Evolutionary conservation across 169 alveolate species (phyloP).

Genomic region (Plasmodium adleri): DNA sequence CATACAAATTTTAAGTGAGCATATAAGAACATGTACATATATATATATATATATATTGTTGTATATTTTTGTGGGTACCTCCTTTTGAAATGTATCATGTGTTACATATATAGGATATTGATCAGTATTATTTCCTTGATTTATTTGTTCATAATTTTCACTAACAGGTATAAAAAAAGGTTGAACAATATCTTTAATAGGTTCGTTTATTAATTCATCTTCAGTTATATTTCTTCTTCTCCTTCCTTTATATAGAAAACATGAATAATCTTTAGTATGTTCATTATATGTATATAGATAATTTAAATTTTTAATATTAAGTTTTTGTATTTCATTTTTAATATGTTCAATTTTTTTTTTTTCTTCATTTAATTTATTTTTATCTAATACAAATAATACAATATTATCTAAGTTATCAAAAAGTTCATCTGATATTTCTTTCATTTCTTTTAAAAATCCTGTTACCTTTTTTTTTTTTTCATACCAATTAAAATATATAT

Average conservation of each 20-base stretch:
- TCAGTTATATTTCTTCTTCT: conserved; percentile 67
- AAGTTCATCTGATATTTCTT: conserved; percentile 67
- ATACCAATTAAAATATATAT: conserved; percentile 32
- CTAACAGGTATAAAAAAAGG: conserved; percentile 62
- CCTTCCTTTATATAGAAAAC: conserved; percentile 69
- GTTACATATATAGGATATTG: conserved; percentile 48
- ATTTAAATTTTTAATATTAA: conserved; percentile 48
- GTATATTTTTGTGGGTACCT: conserved; percentile 20
- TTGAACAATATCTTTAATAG: conserved; percentile 36
- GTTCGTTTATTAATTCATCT: conserved; percentile 29
- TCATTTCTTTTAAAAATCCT: conserved; percentile 61
- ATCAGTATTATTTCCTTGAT: conserved; percentile 44
- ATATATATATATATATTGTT: background rate
- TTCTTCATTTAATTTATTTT: conserved; percentile 56
- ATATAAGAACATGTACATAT: background rate
- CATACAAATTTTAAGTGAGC: background rate
- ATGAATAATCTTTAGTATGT: conserved; percentile 60
- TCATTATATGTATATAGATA: conserved; percentile 61
- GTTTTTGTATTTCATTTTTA: conserved; percentile 59
- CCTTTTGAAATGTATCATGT: conserved; percentile 74
- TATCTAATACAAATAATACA: conserved; percentile 64
- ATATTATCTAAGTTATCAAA: conserved; percentile 60
- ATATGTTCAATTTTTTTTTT: conserved; percentile 51
- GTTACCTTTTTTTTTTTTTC: conserved; percentile 33
- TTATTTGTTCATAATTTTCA: conserved; percentile 53